Evolutionary conservation across 257 asterid species (phyloP).

Genomic region (Cruciata laevipes): DNA sequence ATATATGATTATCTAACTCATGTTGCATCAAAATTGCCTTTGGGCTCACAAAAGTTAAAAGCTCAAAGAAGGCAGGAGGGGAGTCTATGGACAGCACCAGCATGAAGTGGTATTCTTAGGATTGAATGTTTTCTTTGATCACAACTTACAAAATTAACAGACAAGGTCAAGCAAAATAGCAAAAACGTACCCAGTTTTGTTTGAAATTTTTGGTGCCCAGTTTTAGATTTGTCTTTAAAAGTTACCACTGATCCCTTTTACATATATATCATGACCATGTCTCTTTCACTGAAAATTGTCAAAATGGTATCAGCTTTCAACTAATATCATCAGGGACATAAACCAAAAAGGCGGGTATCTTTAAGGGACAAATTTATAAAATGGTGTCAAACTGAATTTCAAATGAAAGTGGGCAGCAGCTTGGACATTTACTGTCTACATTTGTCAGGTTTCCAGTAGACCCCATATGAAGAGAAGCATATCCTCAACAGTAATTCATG

Average conservation of each 20-base stretch:
- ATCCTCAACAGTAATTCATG: background rate
- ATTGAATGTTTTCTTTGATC: background rate
- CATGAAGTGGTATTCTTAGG: background rate
- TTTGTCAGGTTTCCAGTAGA: background rate
- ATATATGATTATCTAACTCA: background rate
- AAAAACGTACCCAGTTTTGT: background rate
- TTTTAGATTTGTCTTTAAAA: too few relatives aligned
- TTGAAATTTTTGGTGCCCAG: background rate
- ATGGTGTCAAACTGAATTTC: too few relatives aligned
- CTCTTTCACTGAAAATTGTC: too few relatives aligned
- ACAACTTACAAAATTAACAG: background rate
- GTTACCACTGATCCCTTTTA: too few relatives aligned
- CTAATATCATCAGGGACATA: too few relatives aligned
- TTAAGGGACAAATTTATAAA: background rate
- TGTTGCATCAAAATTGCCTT: background rate
- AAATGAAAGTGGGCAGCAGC: background rate
- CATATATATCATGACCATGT: too few relatives aligned
- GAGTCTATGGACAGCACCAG: background rate
- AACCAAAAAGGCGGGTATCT: background rate
- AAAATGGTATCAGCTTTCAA: too few relatives aligned
- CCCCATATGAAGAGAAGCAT: background rate
- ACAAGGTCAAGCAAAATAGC: too few relatives aligned
- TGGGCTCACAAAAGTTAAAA: background rate
- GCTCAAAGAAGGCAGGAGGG: background rate
- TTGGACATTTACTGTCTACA: background rate